Percentiles rank a stretch among this genome's conserved stretches.
Evolutionary conservation across 805 yeast species (phyloP).

Genomic region (Cephaloascus albidus): DNA sequence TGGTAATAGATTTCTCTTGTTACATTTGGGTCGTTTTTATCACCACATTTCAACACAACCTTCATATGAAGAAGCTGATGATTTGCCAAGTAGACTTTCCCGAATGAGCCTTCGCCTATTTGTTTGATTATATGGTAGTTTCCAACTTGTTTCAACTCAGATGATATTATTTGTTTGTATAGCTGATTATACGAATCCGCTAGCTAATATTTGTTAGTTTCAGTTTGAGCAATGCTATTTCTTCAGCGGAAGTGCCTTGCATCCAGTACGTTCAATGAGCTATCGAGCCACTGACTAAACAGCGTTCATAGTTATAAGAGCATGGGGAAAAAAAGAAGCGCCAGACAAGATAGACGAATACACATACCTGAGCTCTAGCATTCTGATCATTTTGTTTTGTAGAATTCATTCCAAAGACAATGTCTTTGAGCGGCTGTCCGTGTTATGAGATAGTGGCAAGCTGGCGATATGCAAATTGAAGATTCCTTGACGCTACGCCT

Average conservation of each 20-base stretch:
- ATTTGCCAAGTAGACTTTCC: constrained; percentile 78
- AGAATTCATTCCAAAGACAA: no score
- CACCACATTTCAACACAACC: constrained; percentile 78
- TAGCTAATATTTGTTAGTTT: constrained; percentile 26
- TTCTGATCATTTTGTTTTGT: constrained; percentile 21
- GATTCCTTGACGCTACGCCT: no score
- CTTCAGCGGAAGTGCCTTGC: not conserved
- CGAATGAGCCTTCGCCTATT: constrained; percentile 90
- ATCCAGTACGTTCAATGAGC: no score
- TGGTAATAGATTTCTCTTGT: constrained; percentile 89
- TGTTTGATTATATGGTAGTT: constrained; percentile 65
- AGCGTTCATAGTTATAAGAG: no score
- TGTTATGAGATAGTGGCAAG: no score
- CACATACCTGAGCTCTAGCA: constrained; percentile 27
- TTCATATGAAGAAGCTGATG: constrained; percentile 66
- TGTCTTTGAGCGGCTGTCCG: no score
- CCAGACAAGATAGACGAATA: not conserved
- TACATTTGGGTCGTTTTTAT: constrained; percentile 69
- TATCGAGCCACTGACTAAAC: no score
- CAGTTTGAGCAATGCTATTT: not conserved
- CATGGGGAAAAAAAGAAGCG: no score
- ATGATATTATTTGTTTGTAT: constrained; percentile 30
- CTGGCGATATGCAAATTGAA: no score
- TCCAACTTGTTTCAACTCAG: constrained; percentile 61
- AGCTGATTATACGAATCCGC: constrained; percentile 60